Evolutionary conservation across 2,329 filamentous ascomycete genomes (phyloP), one percentile per base, ranked within the genome.

Genomic region (Fusarium falciforme): DNA sequence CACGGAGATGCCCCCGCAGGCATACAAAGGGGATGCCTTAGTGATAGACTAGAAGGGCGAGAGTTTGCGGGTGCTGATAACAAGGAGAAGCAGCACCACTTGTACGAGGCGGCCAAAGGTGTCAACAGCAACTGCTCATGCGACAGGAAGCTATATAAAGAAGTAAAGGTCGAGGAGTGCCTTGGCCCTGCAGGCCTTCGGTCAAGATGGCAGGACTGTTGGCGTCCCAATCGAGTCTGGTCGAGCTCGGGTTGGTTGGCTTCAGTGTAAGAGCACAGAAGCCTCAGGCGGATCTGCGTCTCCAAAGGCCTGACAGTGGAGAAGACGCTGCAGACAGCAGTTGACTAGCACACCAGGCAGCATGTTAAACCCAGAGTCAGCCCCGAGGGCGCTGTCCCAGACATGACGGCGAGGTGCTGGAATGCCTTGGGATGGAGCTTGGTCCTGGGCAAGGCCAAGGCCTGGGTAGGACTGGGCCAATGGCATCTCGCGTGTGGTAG

Each of bases 391-490:
- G 52, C n/a, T 70, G 55, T 60, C 47, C 10, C 31, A 62, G 65
- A 54, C 33, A 54, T 12, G 47, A n/a, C 16, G 27, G 16, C 22
- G 22, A 54, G 38, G 66, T 62, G 55, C 64, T 65, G 61, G 71
- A 74, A 70, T 72, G 73, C 71, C 73, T 74, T 58, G 55, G 29
- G 66, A 75, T 72, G 66, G 72, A 70, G 42, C 44, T 63, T 40
- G 36, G 49, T 59, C 60, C 64, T 68, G 61, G 40, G 59, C 64
- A 36, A 47, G 47, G 36, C 36, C 44, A 25, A 31, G 49, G 11
- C 38, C 49, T 20, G 38, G 38, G 47, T 31, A 38, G 47, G 16
- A 29, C 49, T 31, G 20, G 25, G 11, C 77, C 77, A 79, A 79
- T 78, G 55, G 62, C 44, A 64, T 36, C 38, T 7, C 16, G 29